Percentiles rank a stretch among this genome's conserved stretches.
Evolutionary conservation across 345 rosid genomes (phyloP).

Genomic region (Brassica incana): DNA sequence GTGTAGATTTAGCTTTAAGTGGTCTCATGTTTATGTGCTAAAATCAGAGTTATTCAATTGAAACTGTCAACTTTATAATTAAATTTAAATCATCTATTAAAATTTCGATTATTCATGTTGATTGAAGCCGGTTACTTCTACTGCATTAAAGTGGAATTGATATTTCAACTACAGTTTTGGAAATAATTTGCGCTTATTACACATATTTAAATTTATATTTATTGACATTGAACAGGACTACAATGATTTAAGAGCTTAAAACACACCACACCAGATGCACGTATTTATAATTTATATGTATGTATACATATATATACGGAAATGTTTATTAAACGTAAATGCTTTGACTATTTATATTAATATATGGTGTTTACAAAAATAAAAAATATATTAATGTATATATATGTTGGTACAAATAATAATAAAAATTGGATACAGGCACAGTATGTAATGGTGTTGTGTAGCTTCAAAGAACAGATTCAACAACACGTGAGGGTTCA

Average conservation of each 20-base stretch:
- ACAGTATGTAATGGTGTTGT: constrained; percentile 85
- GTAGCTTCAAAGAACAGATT: constrained; percentile 95
- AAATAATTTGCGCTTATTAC: neutral
- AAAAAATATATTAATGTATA: neutral
- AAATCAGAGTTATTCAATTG: neutral
- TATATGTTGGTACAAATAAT: neutral
- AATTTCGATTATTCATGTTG: constrained; percentile 1
- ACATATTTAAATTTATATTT: neutral
- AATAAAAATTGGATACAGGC: constrained; percentile 45
- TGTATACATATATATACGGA: neutral
- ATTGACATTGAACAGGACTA: neutral
- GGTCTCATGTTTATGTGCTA: neutral
- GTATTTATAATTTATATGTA: neutral
- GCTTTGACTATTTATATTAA: no score
- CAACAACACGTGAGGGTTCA: constrained; percentile 98
- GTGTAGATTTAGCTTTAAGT: neutral
- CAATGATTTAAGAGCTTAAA: no score
- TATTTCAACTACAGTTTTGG: constrained; percentile 19
- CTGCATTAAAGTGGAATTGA: constrained; percentile 14
- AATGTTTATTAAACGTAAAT: neutral
- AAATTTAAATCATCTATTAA: neutral
- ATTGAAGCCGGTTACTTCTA: constrained; percentile 10
- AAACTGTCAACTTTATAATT: neutral
- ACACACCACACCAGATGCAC: no score
- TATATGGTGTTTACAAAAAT: no score